phyloP scores from a whole-genome alignment of 2,329 filamentous ascomycete species.

The Sarocladium strictum region DNA sequence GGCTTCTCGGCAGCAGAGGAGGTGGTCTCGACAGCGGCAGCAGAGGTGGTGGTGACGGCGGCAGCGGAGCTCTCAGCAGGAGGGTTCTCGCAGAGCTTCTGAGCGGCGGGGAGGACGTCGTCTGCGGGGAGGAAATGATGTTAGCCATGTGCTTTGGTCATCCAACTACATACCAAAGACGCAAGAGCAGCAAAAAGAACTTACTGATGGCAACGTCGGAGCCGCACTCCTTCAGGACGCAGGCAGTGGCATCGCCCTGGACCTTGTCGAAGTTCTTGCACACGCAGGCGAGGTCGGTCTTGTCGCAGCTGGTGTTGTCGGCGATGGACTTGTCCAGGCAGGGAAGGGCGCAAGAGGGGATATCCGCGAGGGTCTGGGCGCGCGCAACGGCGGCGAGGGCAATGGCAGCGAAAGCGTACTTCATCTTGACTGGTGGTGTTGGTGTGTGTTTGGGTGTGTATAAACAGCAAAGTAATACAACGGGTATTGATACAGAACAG shows the following conservation, averaged over 20 bases:
- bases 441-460: conserved; percentile 13
- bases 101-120: conserved; percentile 32
- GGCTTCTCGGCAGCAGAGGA: conserved; percentile 13
- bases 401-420: conserved; percentile 28
- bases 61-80: conserved; percentile 8
- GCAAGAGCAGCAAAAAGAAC: conserved; percentile 14
- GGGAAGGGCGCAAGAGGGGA: conserved; percentile 31
- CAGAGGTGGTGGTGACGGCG: conserved; percentile 10
- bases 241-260: conserved; percentile 25
- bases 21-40: conserved; percentile 12
- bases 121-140: conserved; percentile 18
- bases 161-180: neutral
- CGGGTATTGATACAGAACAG: conserved; percentile 9
- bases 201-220: conserved; percentile 31
- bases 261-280: conserved; percentile 27
- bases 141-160: conserved; percentile 12
- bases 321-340: conserved; percentile 29
- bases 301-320: conserved; percentile 24
- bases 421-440: conserved; percentile 27
- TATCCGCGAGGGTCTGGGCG: conserved; percentile 27
- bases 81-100: conserved; percentile 25
- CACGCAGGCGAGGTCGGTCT: conserved; percentile 28
- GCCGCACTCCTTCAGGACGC: conserved; percentile 31
- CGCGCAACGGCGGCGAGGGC: conserved; percentile 27
- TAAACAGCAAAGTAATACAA: conserved; percentile 9